A percentile compares a stretch with the other conserved stretches of the same genome.
These are phyloP conservation scores for Clausena lansium DNA, from an alignment of 345 rosid species.

Conservation along the genomic window DNA sequence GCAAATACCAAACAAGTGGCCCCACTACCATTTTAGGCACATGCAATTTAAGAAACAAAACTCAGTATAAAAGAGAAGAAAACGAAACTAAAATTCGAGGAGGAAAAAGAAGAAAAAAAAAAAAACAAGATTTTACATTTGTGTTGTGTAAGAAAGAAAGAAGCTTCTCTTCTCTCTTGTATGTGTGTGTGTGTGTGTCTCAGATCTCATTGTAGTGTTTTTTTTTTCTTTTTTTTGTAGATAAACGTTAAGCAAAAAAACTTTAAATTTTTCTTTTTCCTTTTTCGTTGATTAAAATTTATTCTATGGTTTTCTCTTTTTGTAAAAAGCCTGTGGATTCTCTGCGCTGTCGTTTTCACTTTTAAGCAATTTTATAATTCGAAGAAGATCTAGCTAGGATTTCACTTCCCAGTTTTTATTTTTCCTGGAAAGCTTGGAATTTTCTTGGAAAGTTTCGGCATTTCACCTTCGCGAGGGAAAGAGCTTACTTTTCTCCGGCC, in stretches of 20 bases:
- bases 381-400: slow-evolving; percentile 4
- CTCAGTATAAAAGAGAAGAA: too few species aligned
- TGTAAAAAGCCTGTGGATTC: slow-evolving; percentile 4
- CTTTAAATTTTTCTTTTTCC: background rate
- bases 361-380: background rate
- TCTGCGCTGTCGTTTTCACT: background rate
- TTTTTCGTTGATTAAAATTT: background rate
- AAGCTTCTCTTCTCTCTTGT: background rate
- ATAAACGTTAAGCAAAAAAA: too few species aligned
- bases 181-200: background rate
- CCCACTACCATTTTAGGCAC: background rate
- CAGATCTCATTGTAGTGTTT: background rate
- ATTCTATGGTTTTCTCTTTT: background rate
- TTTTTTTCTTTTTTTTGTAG: background rate
- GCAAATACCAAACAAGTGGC: background rate
- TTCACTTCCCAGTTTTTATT: background rate
- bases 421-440: background rate
- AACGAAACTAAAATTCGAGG: background rate
- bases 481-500: background rate
- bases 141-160: slow-evolving; percentile 2
- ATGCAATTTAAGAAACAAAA: background rate
- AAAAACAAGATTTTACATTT: background rate
- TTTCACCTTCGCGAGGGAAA: background rate
- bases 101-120: background rate
- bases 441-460: background rate